phyloP scores from a whole-genome alignment of 2,329 filamentous ascomycete species.

The Pseudogymnoascus sp. region DNA sequence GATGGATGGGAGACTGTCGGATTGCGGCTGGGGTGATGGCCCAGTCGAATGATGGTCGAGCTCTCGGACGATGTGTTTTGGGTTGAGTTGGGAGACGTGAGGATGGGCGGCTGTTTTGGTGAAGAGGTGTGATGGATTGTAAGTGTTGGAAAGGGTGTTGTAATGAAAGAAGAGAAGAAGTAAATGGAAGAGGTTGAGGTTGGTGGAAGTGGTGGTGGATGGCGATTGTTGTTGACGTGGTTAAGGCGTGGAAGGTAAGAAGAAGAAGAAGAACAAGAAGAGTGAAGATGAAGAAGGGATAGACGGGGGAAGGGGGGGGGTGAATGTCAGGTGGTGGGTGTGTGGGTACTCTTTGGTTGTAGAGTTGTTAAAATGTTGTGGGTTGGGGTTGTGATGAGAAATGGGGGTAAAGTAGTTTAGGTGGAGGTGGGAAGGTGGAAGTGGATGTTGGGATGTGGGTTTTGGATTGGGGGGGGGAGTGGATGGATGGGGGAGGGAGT shows the following conservation, averaged over 20 bases:
- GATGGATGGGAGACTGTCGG: neutral
- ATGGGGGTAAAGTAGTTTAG: constrained; percentile 41
- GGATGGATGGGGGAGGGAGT: constrained; percentile 49
- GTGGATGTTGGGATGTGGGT: constrained; percentile 50
- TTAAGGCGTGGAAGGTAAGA: constrained; percentile 29
- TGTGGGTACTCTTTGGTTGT: constrained; percentile 30
- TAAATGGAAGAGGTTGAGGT: constrained; percentile 7
- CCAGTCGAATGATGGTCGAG: neutral
- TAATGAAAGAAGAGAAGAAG: constrained; percentile 28
- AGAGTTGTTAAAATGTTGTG: constrained; percentile 32
- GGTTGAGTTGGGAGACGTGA: neutral
- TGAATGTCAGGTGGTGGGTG: constrained; percentile 31
- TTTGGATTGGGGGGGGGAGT: constrained; percentile 46
- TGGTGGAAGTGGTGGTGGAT: constrained; percentile 21
- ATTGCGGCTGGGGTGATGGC: neutral
- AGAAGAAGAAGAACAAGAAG: constrained; percentile 4
- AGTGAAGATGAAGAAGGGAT: constrained; percentile 12
- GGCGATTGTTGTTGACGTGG: constrained; percentile 37
- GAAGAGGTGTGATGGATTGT: neutral
- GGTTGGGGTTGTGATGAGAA: constrained; percentile 51
- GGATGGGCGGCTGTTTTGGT: neutral
- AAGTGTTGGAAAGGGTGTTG: constrained; percentile 10
- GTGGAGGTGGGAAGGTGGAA: constrained; percentile 54
- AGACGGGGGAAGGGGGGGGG: constrained; percentile 22
- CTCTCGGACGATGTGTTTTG: neutral